Percentiles rank a stretch among this genome's conserved stretches.
These are phyloP conservation scores for Volutella citrinella DNA, from an alignment of 2,329 filamentous ascomycete genomes.

Conservation along the genomic window DNA sequence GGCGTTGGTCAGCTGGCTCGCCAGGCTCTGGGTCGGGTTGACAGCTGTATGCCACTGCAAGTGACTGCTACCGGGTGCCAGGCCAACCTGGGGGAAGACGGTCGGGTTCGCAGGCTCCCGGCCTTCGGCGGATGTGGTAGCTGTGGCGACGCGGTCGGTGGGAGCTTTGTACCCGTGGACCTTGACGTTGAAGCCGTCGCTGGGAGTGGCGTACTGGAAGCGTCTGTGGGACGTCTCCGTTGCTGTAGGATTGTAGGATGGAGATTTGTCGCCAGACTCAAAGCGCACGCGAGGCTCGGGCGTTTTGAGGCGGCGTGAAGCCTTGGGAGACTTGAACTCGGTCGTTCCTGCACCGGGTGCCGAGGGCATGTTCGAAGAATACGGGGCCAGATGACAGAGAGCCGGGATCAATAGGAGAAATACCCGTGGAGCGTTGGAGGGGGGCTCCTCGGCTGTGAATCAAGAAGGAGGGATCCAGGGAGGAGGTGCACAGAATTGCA, in stretches of 20 bases:
- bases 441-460: slow-evolving; percentile 1
- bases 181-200: slow-evolving; percentile 20
- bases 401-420: slow-evolving; percentile 2
- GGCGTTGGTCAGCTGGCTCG: slow-evolving; percentile 20
- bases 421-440: no score
- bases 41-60: slow-evolving; percentile 33
- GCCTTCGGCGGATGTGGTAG: slow-evolving; percentile 1
- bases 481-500: no score
- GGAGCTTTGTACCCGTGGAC: slow-evolving; percentile 8
- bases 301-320: slow-evolving; percentile 24
- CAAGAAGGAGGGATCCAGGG: background rate
- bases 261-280: slow-evolving; percentile 10
- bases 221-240: slow-evolving; percentile 5
- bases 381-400: no score
- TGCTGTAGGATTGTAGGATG: slow-evolving; percentile 4
- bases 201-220: slow-evolving; percentile 16
- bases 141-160: slow-evolving; percentile 1
- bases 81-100: slow-evolving; percentile 29
- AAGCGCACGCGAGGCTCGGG: slow-evolving; percentile 31
- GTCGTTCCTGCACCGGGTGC: slow-evolving; percentile 16
- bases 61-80: slow-evolving; percentile 16
- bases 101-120: slow-evolving; percentile 9
- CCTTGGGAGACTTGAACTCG: slow-evolving; percentile 28
- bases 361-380: slow-evolving; percentile 28
- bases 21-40: slow-evolving; percentile 32